phyloP scores from a whole-genome alignment of 2,329 filamentous ascomycete genomes.

The Teratosphaeria gauchensis region DNA sequence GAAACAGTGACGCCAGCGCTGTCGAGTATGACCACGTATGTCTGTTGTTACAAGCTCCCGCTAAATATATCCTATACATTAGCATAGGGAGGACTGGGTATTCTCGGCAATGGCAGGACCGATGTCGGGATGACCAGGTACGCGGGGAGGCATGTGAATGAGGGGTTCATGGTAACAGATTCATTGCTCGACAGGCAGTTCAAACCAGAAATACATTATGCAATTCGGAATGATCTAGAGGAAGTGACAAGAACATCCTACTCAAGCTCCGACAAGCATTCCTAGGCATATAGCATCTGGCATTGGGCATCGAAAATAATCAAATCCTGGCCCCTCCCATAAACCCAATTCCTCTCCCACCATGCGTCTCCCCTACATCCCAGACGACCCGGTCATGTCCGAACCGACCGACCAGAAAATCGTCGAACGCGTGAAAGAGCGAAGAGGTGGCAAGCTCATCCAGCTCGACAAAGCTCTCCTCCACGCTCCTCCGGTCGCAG shows the following conservation, averaged over 20 bases:
- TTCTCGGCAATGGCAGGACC: no score
- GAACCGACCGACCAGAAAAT: constrained; percentile 41
- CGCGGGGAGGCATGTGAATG: not conserved
- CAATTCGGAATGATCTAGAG: not conserved
- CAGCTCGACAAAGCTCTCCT: constrained; percentile 46
- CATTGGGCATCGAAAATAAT: not conserved
- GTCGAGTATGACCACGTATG: no score
- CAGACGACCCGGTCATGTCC: constrained; percentile 39
- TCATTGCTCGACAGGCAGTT: no score
- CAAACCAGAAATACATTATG: no score
- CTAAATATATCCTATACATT: no score
- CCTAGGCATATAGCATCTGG: not conserved
- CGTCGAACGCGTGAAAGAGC: constrained; percentile 41
- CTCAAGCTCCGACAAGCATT: not conserved
- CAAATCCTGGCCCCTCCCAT: not conserved
- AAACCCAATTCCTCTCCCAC: not conserved
- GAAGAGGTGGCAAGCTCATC: constrained; percentile 42
- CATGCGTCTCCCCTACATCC: constrained; percentile 48
- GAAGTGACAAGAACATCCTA: not conserved
- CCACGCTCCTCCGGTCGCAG: constrained; percentile 45
- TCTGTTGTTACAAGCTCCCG: no score
- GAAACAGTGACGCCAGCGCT: no score
- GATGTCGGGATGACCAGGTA: no score
- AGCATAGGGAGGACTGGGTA: no score
- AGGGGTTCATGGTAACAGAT: not conserved